A percentile compares a stretch with the other conserved stretches of the same genome.
Conservation (phyloP, 805 yeast genomes). For the Candida vaughaniae region DNA sequence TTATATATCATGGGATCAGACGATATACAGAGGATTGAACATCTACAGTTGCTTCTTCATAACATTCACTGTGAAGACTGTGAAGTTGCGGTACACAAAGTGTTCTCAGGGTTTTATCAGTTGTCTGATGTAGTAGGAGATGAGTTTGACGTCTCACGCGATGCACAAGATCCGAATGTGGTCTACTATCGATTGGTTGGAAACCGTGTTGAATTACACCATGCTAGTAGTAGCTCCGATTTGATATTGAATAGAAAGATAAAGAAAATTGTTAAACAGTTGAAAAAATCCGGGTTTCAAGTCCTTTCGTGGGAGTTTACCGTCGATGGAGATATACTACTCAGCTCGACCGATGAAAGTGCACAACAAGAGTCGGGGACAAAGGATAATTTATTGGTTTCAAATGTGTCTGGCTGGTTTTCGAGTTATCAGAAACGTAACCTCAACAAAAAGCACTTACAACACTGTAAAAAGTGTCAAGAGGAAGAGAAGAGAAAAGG, state of each 20-base stretch:
- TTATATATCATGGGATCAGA: too few species aligned
- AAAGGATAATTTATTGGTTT: not conserved
- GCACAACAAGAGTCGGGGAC: not conserved
- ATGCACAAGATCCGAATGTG: not conserved
- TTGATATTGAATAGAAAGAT: slow-evolving; percentile 17
- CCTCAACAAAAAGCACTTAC: slow-evolving; percentile 28
- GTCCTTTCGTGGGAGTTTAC: slow-evolving; percentile 34
- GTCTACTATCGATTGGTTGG: slow-evolving; percentile 5
- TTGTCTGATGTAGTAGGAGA: not conserved
- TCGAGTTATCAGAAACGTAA: slow-evolving; percentile 1
- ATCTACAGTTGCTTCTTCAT: slow-evolving; percentile 24
- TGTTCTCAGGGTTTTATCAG: slow-evolving; percentile 6
- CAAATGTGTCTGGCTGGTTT: slow-evolving; percentile 2
- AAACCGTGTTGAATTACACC: slow-evolving; percentile 28
- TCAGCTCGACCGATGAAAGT: slow-evolving; percentile 13
- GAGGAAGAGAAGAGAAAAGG: slow-evolving; percentile 16
- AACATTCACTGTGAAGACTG: slow-evolving; percentile 61
- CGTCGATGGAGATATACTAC: slow-evolving; percentile 16
- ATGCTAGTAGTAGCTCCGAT: not conserved
- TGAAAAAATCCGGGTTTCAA: slow-evolving; percentile 39
- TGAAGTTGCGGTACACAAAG: slow-evolving; percentile 32
- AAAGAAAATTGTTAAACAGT: slow-evolving; percentile 21
- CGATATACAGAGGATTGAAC: too few species aligned
- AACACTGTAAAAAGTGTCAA: slow-evolving; percentile 44
- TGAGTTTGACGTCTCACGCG: not conserved